A percentile compares a stretch with the other conserved stretches of the same genome.
These are phyloP conservation scores for Aspergillus bombycis DNA, from an alignment of 2,329 filamentous ascomycete species.

Conservation along the genomic window DNA sequence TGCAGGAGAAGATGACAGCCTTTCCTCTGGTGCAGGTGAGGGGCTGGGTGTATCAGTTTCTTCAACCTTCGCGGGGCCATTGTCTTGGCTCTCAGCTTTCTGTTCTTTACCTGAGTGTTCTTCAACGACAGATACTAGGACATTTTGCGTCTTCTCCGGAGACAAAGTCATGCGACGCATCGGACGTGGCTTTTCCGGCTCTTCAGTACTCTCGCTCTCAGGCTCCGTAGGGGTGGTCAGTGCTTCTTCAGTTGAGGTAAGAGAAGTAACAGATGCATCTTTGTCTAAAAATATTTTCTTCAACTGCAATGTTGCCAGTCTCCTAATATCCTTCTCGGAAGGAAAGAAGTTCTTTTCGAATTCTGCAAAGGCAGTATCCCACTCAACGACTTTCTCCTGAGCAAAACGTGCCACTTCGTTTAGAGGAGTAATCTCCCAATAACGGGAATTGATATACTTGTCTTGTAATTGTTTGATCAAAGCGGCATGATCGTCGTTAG, in stretches of 20 bases:
- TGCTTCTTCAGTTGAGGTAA: conserved; percentile 70
- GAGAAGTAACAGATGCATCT: conserved; percentile 76
- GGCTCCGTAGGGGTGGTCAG: conserved; percentile 47
- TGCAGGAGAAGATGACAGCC: conserved; percentile 23
- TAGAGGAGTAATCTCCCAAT: conserved; percentile 94
- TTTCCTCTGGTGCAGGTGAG: conserved; percentile 24
- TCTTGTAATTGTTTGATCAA: conserved; percentile 80
- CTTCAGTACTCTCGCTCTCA: conserved; percentile 31
- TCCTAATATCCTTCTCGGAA: conserved; percentile 91
- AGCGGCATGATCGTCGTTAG: conserved; percentile 77
- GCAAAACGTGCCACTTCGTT: conserved; percentile 87
- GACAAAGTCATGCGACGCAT: conserved; percentile 53
- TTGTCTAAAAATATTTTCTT: conserved; percentile 92
- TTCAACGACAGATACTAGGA: conserved; percentile 67
- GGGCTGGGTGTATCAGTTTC: conserved; percentile 27
- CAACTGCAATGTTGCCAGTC: conserved; percentile 87
- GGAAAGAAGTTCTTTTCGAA: conserved; percentile 94
- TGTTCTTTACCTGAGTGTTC: conserved; percentile 56
- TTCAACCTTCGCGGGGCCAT: conserved; percentile 18
- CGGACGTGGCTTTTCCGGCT: conserved; percentile 35
- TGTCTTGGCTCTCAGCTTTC: conserved; percentile 21
- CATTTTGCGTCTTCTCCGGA: conserved; percentile 65
- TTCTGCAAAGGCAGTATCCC: conserved; percentile 86
- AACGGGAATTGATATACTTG: conserved; percentile 89
- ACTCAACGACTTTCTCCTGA: conserved; percentile 88